Percentiles rank a stretch among this genome's conserved stretches.
These are phyloP conservation scores for Myxozyma vanderwaltii DNA, from an alignment of 805 yeast genomes.

Conservation along the genomic window DNA sequence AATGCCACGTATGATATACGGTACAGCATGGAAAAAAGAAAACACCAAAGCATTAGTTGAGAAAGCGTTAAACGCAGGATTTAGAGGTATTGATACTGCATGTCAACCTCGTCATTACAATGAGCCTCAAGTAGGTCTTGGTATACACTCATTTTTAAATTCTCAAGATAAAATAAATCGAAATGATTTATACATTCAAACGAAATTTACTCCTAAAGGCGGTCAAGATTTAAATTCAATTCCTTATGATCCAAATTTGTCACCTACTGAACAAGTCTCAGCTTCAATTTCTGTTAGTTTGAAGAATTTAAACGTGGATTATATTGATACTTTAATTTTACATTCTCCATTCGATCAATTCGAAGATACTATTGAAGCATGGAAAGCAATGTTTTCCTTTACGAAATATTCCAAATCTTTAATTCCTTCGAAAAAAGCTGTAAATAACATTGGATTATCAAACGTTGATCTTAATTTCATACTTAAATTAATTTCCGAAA, in stretches of 20 bases:
- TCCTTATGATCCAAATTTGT: slow-evolving; percentile 2
- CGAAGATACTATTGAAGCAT: slow-evolving; percentile 14
- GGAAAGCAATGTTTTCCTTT: slow-evolving; percentile 2
- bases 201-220: slow-evolving; percentile 9
- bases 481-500: not conserved
- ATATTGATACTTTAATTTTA: slow-evolving; percentile 11
- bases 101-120: slow-evolving; percentile 20
- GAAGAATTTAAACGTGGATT: not conserved
- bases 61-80: slow-evolving; percentile 11
- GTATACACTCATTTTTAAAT: not conserved
- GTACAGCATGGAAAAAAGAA: slow-evolving; percentile 17
- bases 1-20: slow-evolving; percentile 18
- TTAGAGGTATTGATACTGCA: slow-evolving; percentile 19
- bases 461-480: not conserved
- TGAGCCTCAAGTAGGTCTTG: slow-evolving; percentile 14
- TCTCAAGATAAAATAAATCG: not conserved
- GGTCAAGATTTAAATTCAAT: slow-evolving; percentile 5
- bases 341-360: slow-evolving; percentile 12
- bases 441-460: slow-evolving; percentile 13
- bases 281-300: slow-evolving; percentile 8
- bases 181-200: slow-evolving; percentile 11
- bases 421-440: not conserved
- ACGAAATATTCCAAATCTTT: not conserved
- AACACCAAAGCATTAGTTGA: not conserved
- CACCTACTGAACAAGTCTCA: slow-evolving; percentile 6